These are phyloP conservation scores for Rhinocladiella similis DNA, from an alignment of 2,329 filamentous ascomycete species.

Conservation along the genomic window DNA sequence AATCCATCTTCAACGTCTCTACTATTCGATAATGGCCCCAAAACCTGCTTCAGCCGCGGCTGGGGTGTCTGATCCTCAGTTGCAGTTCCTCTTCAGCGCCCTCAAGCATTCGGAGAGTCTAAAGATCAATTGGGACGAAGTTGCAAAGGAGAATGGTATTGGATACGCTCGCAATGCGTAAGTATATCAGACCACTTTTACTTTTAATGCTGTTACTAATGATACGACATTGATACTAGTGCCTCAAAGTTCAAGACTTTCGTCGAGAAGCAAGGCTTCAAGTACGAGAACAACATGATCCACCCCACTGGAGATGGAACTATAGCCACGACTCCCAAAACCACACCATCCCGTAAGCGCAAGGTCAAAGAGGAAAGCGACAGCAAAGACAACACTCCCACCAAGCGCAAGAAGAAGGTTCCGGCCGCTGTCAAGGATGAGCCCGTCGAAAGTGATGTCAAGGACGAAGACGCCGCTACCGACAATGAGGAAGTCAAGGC, in stretches of 20 bases:
- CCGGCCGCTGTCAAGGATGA: neutral
- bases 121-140: conserved; percentile 20
- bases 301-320: neutral
- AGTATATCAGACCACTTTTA: neutral
- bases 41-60: neutral
- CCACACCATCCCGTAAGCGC: conserved; percentile 1
- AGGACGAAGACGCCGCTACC: neutral
- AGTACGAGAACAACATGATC: conserved; percentile 5
- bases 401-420: conserved; percentile 3
- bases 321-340: neutral
- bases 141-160: conserved; percentile 22
- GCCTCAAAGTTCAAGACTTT: conserved; percentile 7
- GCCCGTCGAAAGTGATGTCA: neutral
- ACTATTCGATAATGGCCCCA: conserved; percentile 11
- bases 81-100: conserved; percentile 19
- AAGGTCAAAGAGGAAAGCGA: conserved; percentile 3
- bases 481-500: neutral
- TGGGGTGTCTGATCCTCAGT: neutral
- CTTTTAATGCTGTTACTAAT: neutral
- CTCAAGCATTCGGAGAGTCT: conserved; percentile 17
- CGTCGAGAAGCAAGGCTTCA: conserved; percentile 5
- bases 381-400: neutral
- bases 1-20: neutral
- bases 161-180: conserved; percentile 22
- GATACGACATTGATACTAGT: neutral